Percentiles rank a stretch among this genome's conserved stretches.
These are phyloP conservation scores for Tolypocladium nubicola DNA, from an alignment of 2,329 filamentous ascomycete species.

Conservation along the genomic window DNA sequence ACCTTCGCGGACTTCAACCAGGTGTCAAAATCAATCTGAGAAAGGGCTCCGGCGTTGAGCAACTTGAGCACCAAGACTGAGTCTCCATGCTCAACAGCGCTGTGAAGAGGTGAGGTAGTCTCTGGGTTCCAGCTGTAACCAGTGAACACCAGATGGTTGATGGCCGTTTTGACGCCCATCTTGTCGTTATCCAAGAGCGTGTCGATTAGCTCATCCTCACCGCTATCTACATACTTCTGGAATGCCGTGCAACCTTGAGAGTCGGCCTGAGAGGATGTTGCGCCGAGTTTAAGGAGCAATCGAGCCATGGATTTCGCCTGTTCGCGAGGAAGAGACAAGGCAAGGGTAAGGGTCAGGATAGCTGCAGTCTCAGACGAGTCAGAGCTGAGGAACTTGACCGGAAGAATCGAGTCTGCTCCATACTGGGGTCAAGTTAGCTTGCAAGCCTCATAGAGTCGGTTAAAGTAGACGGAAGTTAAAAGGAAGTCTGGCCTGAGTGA, in stretches of 20 bases:
- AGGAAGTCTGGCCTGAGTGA: background rate
- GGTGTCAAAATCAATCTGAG: slow-evolving; percentile 49
- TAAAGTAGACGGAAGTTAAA: background rate
- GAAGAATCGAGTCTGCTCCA: slow-evolving; percentile 66
- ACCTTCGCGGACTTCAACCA: slow-evolving; percentile 50
- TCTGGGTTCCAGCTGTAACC: slow-evolving; percentile 20
- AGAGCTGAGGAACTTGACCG: slow-evolving; percentile 53
- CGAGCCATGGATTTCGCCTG: slow-evolving; percentile 55
- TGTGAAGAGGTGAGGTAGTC: slow-evolving; percentile 41
- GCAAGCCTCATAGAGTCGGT: background rate
- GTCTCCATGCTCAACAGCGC: slow-evolving; percentile 46
- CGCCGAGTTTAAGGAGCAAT: slow-evolving; percentile 58
- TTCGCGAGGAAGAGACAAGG: slow-evolving; percentile 50
- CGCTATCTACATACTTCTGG: slow-evolving; percentile 48
- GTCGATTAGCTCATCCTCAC: slow-evolving; percentile 37
- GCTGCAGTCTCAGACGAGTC: slow-evolving; percentile 42
- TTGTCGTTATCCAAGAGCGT: slow-evolving; percentile 44
- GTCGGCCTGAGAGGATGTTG: slow-evolving; percentile 65
- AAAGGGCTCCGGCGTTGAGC: slow-evolving; percentile 50
- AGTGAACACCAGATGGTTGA: slow-evolving; percentile 51
- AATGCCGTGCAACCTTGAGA: slow-evolving; percentile 52
- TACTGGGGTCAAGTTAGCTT: slow-evolving; percentile 34
- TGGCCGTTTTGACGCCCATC: slow-evolving; percentile 48
- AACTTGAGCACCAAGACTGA: slow-evolving; percentile 45
- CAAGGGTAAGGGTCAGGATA: slow-evolving; percentile 61